phyloP scores from a whole-genome alignment of 495 filamentous ascomycete species.

The Penicillium tannophilum region DNA sequence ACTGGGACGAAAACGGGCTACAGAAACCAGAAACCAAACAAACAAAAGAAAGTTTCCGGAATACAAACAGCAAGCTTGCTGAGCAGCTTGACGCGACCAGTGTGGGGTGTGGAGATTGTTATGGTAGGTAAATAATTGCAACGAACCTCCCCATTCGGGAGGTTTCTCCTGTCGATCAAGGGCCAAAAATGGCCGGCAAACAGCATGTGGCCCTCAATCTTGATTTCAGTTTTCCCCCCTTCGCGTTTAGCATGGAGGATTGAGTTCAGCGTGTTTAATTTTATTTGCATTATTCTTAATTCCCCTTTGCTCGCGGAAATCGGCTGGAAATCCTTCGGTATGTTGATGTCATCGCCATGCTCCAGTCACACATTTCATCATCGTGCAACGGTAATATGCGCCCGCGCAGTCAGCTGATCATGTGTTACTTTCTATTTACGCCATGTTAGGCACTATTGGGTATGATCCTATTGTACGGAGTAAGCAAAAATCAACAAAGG shows the following conservation, averaged over 20 bases:
- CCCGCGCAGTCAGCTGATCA: background rate
- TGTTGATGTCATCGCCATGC: conserved; percentile 9
- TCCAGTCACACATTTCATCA: background rate
- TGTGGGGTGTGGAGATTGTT: conserved; percentile 9
- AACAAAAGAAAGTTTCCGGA: conserved; percentile 3
- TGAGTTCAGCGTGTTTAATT: background rate
- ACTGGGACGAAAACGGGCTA: conserved; percentile 12
- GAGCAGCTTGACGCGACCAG: background rate
- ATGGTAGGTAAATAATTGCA: background rate
- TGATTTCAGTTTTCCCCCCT: background rate
- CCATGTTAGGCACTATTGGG: background rate
- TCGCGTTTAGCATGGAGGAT: background rate
- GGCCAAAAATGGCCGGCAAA: conserved; percentile 4
- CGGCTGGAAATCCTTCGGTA: conserved; percentile 2
- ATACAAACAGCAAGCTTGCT: background rate
- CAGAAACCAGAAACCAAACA: background rate
- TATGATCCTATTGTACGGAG: background rate
- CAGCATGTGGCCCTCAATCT: conserved; percentile 2
- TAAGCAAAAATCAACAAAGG: background rate
- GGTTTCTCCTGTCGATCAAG: conserved; percentile 14
- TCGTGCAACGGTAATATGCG: background rate
- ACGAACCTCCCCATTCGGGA: conserved; percentile 5
- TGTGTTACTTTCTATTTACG: background rate
- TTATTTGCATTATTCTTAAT: background rate
- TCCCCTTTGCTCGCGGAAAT: background rate